phyloP scores from a whole-genome alignment of 2,329 filamentous ascomycete species.

The Dothistroma pini region DNA sequence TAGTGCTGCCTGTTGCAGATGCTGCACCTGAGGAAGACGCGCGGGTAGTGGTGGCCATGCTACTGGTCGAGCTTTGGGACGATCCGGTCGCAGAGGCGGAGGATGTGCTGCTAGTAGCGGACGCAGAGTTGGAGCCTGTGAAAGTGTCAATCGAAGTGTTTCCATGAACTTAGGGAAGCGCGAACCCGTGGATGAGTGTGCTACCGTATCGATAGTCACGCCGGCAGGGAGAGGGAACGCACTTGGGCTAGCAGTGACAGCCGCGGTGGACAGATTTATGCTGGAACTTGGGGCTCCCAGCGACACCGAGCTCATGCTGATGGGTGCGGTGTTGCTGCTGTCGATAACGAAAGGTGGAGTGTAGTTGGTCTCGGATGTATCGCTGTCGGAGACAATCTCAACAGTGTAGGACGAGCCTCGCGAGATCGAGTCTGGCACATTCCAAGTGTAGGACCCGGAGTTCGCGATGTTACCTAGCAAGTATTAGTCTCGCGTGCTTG shows the following conservation, averaged over 20 bases:
- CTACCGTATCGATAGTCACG: conserved; percentile 9
- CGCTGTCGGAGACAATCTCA: conserved; percentile 49
- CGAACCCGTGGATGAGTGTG: conserved; percentile 1
- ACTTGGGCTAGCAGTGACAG: conserved; percentile 27
- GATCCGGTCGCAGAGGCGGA: conserved; percentile 9
- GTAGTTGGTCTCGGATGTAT: conserved; percentile 49
- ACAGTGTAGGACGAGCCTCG: conserved; percentile 50
- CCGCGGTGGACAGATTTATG: conserved; percentile 22
- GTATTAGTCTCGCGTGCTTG: conserved; percentile 7
- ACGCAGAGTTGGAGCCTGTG: conserved; percentile 5
- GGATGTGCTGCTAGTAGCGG: conserved; percentile 7
- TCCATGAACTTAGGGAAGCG: neutral
- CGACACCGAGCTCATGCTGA: conserved; percentile 27
- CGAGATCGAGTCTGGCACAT: conserved; percentile 40
- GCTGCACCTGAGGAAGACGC: neutral
- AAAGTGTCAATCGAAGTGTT: neutral
- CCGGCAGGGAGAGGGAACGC: conserved; percentile 11
- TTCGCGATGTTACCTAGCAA: conserved; percentile 46
- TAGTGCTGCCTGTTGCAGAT: conserved; percentile 2
- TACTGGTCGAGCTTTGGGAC: neutral
- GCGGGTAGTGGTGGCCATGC: conserved; percentile 3
- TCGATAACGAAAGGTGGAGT: conserved; percentile 50
- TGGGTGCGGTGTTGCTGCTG: conserved; percentile 39
- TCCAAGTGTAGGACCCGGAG: conserved; percentile 49
- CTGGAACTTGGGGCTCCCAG: conserved; percentile 33